phyloP scores from a whole-genome alignment of 2,329 filamentous ascomycete species.

The Cordyceps farinosa region DNA sequence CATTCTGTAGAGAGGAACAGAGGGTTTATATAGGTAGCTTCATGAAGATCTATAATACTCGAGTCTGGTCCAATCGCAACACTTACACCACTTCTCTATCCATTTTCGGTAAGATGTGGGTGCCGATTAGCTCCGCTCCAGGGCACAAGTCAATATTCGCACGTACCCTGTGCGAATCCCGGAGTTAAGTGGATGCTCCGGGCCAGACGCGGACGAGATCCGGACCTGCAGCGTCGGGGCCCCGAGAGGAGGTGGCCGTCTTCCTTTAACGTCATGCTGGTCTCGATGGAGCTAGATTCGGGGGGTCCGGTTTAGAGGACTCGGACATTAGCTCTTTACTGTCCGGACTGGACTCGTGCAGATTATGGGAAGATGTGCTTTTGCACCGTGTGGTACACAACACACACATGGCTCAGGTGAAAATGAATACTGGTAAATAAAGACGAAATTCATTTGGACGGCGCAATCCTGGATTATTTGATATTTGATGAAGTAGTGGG shows the following conservation, averaged over 20 bases:
- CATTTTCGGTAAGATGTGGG: neutral
- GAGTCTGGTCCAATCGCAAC: too few species aligned
- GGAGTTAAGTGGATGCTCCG: conserved; percentile 10
- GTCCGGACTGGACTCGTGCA: neutral
- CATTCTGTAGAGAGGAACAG: neutral
- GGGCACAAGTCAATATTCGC: neutral
- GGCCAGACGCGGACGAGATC: neutral
- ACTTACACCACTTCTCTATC: neutral
- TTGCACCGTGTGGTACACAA: too few species aligned
- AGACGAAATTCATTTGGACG: too few species aligned
- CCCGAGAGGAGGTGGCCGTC: neutral
- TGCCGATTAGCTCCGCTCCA: neutral
- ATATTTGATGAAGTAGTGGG: too few species aligned
- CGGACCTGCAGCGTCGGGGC: neutral
- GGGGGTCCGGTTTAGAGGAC: neutral
- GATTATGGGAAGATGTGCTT: too few species aligned
- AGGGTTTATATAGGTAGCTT: neutral
- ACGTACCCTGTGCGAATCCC: conserved; percentile 1
- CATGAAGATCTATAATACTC: neutral
- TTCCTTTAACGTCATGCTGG: neutral
- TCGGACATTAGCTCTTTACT: neutral
- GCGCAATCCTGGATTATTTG: too few species aligned
- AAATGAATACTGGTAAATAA: too few species aligned
- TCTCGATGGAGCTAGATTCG: neutral
- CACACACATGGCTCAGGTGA: too few species aligned